Evolutionary conservation across 2,329 filamentous ascomycete species (phyloP).

Genomic region (Aspergillus ochraceoroseus): DNA sequence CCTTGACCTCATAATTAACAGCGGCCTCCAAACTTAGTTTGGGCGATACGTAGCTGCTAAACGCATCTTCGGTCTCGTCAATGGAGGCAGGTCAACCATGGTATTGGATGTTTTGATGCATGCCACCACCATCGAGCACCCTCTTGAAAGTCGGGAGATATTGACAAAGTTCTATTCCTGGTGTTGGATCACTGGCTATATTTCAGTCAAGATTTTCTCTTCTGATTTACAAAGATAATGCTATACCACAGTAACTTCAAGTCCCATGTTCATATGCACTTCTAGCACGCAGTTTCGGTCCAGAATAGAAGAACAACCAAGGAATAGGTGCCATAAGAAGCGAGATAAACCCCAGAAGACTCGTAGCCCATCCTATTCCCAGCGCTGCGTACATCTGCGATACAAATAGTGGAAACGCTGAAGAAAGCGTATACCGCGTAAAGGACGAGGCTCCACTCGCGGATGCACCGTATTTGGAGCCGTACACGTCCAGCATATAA

Average conservation of each 20-base stretch:
- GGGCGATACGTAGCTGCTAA: too few relatives aligned
- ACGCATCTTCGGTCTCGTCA: too few relatives aligned
- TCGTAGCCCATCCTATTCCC: conserved; percentile 42
- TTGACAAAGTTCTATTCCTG: too few relatives aligned
- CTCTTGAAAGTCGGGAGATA: too few relatives aligned
- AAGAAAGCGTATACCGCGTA: conserved; percentile 27
- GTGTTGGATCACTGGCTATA: too few relatives aligned
- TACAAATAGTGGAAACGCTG: conserved; percentile 41
- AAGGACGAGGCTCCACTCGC: conserved; percentile 31
- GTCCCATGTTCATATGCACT: conserved; percentile 26
- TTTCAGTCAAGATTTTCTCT: too few relatives aligned
- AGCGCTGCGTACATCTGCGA: conserved; percentile 39
- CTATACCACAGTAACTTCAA: not conserved
- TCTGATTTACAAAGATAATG: too few relatives aligned
- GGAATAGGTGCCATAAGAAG: conserved; percentile 37
- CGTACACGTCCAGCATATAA: conserved; percentile 43
- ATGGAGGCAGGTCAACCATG: too few relatives aligned
- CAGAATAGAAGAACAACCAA: conserved; percentile 34
- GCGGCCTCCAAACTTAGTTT: too few relatives aligned
- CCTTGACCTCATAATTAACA: too few relatives aligned
- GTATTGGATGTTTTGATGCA: too few relatives aligned
- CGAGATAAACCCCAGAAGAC: conserved; percentile 36
- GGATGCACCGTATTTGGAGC: conserved; percentile 38
- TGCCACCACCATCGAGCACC: too few relatives aligned
- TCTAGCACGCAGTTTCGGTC: conserved; percentile 30